Conservation (phyloP, 2,329 filamentous ascomycete genomes). For the Acephala macrosclerotiorum region DNA sequence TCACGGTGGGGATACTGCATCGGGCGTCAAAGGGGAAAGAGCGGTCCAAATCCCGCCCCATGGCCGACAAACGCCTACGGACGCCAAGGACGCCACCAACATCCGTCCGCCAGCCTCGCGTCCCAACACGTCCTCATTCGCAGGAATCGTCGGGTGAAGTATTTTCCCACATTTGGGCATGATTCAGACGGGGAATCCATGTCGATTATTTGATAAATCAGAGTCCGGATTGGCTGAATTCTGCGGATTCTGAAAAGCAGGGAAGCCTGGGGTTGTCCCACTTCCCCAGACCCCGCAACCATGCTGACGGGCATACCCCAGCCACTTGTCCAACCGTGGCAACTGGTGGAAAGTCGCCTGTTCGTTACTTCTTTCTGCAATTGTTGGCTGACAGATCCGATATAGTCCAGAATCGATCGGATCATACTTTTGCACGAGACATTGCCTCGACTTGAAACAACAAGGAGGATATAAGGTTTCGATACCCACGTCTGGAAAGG, state of each 20-base stretch:
- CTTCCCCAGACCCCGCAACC: constrained; percentile 11
- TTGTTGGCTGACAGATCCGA: background rate
- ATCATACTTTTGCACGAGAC: background rate
- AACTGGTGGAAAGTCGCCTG: background rate
- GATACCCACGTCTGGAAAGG: background rate
- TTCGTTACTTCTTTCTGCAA: background rate
- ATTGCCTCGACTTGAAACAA: background rate
- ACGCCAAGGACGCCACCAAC: no score
- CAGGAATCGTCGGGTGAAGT: no score
- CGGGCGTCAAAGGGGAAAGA: constrained; percentile 17
- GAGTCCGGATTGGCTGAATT: no score
- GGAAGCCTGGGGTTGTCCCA: constrained; percentile 15
- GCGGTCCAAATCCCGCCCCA: background rate
- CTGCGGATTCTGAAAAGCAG: background rate
- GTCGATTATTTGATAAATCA: no score
- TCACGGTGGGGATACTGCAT: constrained; percentile 18
- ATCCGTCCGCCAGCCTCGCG: no score
- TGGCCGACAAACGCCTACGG: background rate
- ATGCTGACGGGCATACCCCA: background rate
- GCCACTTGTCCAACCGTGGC: background rate
- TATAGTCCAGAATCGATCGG: background rate
- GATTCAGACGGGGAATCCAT: no score
- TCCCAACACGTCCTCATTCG: no score
- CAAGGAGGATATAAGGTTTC: background rate
- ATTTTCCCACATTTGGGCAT: no score